These are phyloP conservation scores for Trichophyton simii DNA, from an alignment of 2,329 filamentous ascomycete species.

Conservation along the genomic window DNA sequence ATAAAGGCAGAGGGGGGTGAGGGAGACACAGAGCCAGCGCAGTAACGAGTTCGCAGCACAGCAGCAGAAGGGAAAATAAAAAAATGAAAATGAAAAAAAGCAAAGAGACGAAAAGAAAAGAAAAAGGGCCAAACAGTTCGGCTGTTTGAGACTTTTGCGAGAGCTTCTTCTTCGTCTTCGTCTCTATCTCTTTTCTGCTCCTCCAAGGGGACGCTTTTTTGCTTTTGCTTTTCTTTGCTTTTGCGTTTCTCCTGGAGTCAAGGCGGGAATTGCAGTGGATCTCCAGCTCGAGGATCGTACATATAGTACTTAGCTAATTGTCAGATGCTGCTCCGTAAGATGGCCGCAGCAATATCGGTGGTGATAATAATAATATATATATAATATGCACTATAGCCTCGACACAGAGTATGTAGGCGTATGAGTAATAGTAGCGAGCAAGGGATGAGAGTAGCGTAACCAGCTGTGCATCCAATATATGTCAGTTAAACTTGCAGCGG, in stretches of 20 bases:
- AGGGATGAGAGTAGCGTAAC: no score
- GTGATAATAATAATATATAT: background rate
- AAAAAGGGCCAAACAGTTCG: background rate
- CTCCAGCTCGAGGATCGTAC: background rate
- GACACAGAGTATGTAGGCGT: no score
- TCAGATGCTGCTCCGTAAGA: background rate
- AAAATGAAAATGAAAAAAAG: background rate
- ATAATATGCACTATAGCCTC: no score
- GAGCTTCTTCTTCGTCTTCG: background rate
- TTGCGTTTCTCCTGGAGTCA: background rate
- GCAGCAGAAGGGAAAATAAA: background rate
- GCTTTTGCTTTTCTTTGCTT: no score
- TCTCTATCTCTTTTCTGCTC: no score
- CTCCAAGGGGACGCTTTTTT: no score
- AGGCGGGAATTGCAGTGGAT: constrained; percentile 1
- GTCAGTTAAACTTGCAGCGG: no score
- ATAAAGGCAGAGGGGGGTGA: background rate
- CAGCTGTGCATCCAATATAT: no score
- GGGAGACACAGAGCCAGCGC: no score
- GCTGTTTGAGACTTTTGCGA: constrained; percentile 1
- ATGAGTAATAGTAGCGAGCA: no score
- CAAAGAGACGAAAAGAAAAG: background rate
- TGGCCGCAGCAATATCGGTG: background rate
- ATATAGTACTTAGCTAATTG: background rate
- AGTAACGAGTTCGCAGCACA: no score